phyloP scores from a whole-genome alignment of 768 basidiomycete genomes.

The Infundibulicybe gibba region DNA sequence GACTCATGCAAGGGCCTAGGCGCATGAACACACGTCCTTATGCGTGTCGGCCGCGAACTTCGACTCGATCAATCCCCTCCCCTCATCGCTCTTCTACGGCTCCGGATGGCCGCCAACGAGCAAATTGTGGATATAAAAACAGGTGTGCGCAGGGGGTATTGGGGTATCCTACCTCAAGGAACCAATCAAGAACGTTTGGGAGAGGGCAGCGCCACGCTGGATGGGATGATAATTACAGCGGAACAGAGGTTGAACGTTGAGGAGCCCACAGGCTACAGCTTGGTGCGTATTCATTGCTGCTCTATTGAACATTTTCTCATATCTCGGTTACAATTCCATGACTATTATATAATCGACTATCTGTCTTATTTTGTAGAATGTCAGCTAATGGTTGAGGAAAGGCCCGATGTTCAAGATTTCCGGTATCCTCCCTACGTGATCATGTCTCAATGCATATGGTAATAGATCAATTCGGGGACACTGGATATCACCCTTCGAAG shows the following conservation, averaged over 20 bases:
- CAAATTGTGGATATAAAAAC: conserved; percentile 77
- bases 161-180: conserved; percentile 88
- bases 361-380: conserved; percentile 96
- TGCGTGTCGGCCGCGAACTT: conserved; percentile 97
- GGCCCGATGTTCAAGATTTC: conserved; percentile 85
- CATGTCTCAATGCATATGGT: too few relatives aligned
- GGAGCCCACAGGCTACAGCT: conserved; percentile 66
- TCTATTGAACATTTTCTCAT: conserved; percentile 3
- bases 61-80: too few relatives aligned
- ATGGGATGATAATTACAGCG: conserved; percentile 92
- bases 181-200: conserved; percentile 52
- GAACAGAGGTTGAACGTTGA: conserved; percentile 61
- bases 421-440: conserved; percentile 80
- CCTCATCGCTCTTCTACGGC: too few relatives aligned
- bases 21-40: conserved; percentile 76
- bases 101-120: conserved; percentile 84
- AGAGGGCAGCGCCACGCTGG: conserved; percentile 87
- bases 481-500: too few relatives aligned
- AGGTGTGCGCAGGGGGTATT: conserved; percentile 85
- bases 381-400: conserved; percentile 89
- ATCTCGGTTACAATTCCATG: conserved; percentile 76
- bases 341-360: conserved; percentile 77
- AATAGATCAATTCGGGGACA: too few relatives aligned
- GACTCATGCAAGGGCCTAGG: conserved; percentile 72
- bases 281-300: conserved; percentile 3